Percentiles rank a stretch among this genome's conserved stretches.
Conservation (phyloP, 371 early-diverging fungal genomes). For the Capillidium heterosporum region DNA sequence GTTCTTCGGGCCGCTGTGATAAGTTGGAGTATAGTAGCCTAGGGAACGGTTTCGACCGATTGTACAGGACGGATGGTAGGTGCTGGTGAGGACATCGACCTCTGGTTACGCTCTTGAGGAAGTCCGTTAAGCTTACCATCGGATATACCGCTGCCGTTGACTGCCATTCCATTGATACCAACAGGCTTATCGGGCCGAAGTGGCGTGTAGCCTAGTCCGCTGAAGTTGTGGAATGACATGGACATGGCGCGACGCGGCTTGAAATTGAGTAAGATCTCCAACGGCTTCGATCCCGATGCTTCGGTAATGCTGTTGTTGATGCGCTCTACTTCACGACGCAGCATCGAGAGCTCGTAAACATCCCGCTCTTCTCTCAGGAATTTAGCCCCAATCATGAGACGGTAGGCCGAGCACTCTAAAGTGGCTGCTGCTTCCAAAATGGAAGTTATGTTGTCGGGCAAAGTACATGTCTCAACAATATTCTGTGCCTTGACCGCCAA, state of each 20-base stretch:
- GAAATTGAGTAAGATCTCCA: neutral
- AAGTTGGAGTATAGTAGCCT: conserved; percentile 11
- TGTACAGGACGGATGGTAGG: conserved; percentile 7
- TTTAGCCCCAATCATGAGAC: conserved; percentile 14
- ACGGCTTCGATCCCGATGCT: conserved; percentile 5
- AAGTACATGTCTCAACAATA: neutral
- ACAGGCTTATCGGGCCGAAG: neutral
- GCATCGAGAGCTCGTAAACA: conserved; percentile 8
- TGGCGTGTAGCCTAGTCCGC: neutral
- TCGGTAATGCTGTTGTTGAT: neutral
- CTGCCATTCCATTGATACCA: neutral
- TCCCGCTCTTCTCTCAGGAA: conserved; percentile 18
- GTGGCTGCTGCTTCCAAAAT: conserved; percentile 13
- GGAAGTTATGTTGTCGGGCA: conserved; percentile 12
- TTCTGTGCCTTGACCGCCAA: conserved; percentile 12
- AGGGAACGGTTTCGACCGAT: conserved; percentile 14
- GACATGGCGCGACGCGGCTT: conserved; percentile 6
- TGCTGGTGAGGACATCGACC: conserved; percentile 1
- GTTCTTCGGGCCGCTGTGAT: conserved; percentile 7
- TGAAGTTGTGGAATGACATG: conserved; percentile 7
- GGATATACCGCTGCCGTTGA: too few species aligned
- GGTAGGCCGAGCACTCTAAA: conserved; percentile 17
- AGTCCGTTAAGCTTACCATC: neutral
- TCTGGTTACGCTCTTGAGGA: neutral
- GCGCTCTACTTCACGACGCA: conserved; percentile 10